Evolutionary conservation across 208 protist genomes (phyloP), one percentile per base, ranked within the genome.

Genomic region (Trypanosoma grayi): DNA sequence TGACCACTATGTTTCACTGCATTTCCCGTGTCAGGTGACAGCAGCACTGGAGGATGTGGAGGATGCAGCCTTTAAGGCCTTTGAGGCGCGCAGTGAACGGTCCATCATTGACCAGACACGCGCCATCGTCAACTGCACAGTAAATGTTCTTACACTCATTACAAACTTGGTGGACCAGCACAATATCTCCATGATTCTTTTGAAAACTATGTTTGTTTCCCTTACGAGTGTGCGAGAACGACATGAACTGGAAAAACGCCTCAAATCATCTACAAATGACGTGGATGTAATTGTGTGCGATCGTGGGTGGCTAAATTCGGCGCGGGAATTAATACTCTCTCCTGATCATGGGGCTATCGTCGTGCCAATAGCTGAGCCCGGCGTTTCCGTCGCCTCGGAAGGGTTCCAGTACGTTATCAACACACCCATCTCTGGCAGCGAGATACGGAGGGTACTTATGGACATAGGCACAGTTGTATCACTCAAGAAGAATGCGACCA

Each of bases 191-290:
- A 79, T 95, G 14, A 81, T 87, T 53, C 60, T 95, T 45, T 76
- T 95, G 20, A 93, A 89, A 55, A 95, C 86, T 13, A 92, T 93
- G 81, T 93, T 92, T 76, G 86, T 95, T 13, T 93, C 89, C 3
- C 70, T 95, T 25, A 81, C 89, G 11, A 88, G 70, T 59, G 84
- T 95, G 39, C 83, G 73, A 0, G 83, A 90, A 25, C 74, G 74
- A 56, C 61, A 67, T 25, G 85, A 95, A 41, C 62, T 95, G 52
- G 89, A 93, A 58, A 62, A 88, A 72, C 75, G 84, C 11, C 64
- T 95, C 31, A 64, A 76, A 18, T 67, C 81, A 5, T 72, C 70
- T 13, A 79, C 81, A 47, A 85, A 77, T 59, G 88, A 94, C 36
- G 82, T 93, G 46, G 89, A 95, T 60, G 89, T 93, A 3, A 77